Conservation (phyloP, 2,329 filamentous ascomycete species). For the Zymoseptoria tritici region DNA sequence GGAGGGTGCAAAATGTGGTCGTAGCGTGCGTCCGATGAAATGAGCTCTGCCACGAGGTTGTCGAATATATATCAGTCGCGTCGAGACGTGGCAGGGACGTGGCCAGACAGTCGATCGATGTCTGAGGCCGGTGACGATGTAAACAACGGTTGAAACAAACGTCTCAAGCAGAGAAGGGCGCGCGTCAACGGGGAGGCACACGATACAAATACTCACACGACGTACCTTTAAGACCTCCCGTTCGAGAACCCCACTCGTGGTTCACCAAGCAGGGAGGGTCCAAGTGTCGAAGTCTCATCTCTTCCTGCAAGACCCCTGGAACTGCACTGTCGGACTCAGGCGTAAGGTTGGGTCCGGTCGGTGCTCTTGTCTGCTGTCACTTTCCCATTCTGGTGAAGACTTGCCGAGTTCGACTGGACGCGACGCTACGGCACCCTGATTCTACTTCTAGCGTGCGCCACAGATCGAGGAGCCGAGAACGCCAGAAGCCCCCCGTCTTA, state of each 20-base stretch:
- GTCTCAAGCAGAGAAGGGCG: neutral
- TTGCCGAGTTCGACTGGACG: neutral
- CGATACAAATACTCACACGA: neutral
- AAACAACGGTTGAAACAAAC: neutral
- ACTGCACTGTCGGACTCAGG: neutral
- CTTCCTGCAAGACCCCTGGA: neutral
- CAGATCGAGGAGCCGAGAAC: neutral
- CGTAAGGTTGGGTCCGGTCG: neutral
- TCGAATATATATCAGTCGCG: constrained; percentile 1
- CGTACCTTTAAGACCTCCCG: neutral
- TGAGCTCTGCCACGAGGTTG: neutral
- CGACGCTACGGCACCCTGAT: neutral
- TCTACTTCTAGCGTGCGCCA: neutral
- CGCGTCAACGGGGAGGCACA: neutral
- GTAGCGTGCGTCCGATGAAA: constrained; percentile 1
- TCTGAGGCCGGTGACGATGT: neutral
- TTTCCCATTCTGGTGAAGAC: neutral
- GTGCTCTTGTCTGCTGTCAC: neutral
- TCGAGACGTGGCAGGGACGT: neutral
- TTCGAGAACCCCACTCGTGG: neutral
- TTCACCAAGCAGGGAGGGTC: neutral
- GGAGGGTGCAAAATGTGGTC: constrained; percentile 3
- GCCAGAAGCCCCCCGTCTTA: no score
- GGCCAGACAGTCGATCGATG: neutral
- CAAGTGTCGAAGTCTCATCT: neutral